phyloP scores from a whole-genome alignment of 2,329 filamentous ascomycete genomes.

The Diaporthe eres region DNA sequence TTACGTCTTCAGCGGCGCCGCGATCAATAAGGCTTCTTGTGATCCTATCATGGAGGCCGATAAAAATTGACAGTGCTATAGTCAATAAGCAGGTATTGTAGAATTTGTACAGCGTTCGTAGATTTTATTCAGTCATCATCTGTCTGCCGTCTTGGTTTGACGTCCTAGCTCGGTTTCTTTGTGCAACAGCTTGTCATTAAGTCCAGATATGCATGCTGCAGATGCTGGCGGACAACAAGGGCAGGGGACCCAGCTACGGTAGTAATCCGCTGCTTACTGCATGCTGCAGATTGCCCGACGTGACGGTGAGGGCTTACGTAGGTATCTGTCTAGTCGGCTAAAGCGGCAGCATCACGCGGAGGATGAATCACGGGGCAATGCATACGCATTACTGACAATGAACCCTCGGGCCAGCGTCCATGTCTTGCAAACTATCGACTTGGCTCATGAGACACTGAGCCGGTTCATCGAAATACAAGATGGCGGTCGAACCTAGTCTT shows the following conservation, averaged over 20 bases:
- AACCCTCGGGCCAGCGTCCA: not conserved
- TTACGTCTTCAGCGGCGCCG: not conserved
- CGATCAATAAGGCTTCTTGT: not conserved
- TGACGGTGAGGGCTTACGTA: not conserved
- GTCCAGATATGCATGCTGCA: not conserved
- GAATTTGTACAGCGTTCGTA: too few species aligned
- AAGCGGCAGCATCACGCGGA: not conserved
- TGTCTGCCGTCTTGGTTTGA: too few species aligned
- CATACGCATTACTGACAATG: not conserved
- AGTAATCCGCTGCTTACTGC: not conserved
- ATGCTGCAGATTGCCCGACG: not conserved
- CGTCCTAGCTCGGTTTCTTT: not conserved
- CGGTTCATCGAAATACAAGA: not conserved
- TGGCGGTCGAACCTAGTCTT: conserved; percentile 35
- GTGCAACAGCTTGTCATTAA: not conserved
- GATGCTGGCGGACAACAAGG: not conserved
- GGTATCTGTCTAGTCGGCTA: not conserved
- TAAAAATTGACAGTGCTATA: not conserved
- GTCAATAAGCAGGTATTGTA: too few species aligned
- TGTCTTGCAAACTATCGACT: not conserved
- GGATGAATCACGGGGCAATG: not conserved
- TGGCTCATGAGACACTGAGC: not conserved
- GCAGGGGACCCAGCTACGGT: not conserved
- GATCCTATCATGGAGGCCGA: not conserved
- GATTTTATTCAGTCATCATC: too few species aligned